Base-by-base conservation (phyloP, 2,329 filamentous ascomycete genomes). In the Knufia fluminis region DNA sequence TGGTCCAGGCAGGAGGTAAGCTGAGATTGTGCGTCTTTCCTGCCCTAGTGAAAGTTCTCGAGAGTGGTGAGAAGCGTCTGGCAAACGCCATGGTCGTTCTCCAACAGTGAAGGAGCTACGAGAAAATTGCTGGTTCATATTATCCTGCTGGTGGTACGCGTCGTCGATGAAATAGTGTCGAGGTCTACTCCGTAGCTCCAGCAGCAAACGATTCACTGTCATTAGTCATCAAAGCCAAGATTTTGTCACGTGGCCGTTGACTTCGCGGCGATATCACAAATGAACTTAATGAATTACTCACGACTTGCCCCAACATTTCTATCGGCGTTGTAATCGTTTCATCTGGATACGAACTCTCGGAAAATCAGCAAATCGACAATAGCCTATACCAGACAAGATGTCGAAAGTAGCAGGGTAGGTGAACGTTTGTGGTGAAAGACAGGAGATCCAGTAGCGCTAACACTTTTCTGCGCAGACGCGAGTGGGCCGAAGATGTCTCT, bases 401-500 rank as follows among this genome's bases (percentile, higher is more conserved):
- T 59, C 56, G 9, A 59, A 59, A 43, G 53, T 51, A 16, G 53
- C 52, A 48, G 56, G 49, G 56, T 57, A 52, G 28, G 56, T 56
- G 46, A 33, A 9, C 39, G 23, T 43, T 26, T 26, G 20, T 19
- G 40, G 10, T 26, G 9, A 6, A 19, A 19, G 14, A 19, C 14
- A 4, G 33, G 16, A 26, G 19, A 14, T 26, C 35, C 28, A 20
- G 32, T 32, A 19, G 20, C 14, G 31, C 14, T 14, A 36, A 16
- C 33, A 39, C 9, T 28, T 31, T 16, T 20, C 31, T 36, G 35
- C 32, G 24, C 35, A 43, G 52, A 28, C 47, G 57, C 24, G 58
- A 61, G 47, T 59, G 59, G 59, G 59, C 59, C 44, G 58, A 60
- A 52, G 58, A 60, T 48, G 52, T 58, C 41, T 54, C 92, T 68